Evolutionary conservation across 2,329 filamentous ascomycete species (phyloP).

Genomic region (Tolypocladium guangdongense): DNA sequence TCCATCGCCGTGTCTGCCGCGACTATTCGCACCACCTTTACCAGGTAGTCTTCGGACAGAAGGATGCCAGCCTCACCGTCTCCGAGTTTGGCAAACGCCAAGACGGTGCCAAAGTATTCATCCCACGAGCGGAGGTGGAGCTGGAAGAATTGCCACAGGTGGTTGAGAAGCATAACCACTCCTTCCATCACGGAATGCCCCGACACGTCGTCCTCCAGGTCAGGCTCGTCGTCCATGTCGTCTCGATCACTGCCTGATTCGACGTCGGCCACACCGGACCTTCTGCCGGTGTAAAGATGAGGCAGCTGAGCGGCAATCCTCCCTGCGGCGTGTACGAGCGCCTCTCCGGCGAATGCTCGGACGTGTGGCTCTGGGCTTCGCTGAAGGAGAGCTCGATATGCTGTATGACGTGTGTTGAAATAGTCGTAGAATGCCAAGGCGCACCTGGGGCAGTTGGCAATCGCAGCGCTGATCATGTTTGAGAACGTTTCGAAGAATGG

Average conservation of each 20-base stretch:
- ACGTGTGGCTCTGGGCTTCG: constrained; percentile 45
- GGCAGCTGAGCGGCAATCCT: constrained; percentile 39
- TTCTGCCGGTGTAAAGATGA: constrained; percentile 29
- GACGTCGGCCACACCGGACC: background rate
- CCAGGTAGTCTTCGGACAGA: constrained; percentile 50
- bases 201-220: constrained; percentile 1
- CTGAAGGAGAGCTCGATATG: constrained; percentile 55
- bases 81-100: constrained; percentile 54
- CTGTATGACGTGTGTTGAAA: constrained; percentile 41
- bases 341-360: constrained; percentile 38
- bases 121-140: constrained; percentile 56
- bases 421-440: constrained; percentile 51
- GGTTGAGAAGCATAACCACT: constrained; percentile 36
- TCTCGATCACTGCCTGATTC: constrained; percentile 5
- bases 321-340: constrained; percentile 41
- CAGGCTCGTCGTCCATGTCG: constrained; percentile 20
- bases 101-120: constrained; percentile 62
- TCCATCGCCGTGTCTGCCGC: constrained; percentile 44
- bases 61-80: constrained; percentile 45
- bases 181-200: constrained; percentile 15
- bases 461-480: constrained; percentile 34
- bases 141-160: constrained; percentile 54
- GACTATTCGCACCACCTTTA: constrained; percentile 47
- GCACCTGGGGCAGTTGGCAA: constrained; percentile 38
- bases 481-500: constrained; percentile 50